phyloP scores from a whole-genome alignment of 257 asterid genomes.

The Solanum pinnatisectum region DNA sequence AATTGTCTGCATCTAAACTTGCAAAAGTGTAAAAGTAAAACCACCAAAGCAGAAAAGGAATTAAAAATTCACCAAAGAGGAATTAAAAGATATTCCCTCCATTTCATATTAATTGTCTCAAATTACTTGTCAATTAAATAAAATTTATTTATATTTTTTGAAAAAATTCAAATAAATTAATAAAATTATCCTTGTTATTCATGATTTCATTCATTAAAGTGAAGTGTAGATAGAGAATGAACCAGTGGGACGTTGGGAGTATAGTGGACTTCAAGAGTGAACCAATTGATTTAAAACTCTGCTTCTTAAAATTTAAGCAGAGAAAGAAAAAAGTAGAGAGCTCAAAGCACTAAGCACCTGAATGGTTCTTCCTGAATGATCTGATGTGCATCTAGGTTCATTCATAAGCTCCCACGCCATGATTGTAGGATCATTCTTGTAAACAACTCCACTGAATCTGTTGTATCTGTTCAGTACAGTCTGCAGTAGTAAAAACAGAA shows the following conservation, averaged over 20 bases:
- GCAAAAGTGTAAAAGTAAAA: background rate
- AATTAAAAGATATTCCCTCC: background rate
- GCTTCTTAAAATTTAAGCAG: background rate
- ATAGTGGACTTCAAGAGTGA: no score
- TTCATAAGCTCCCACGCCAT: constrained; percentile 99
- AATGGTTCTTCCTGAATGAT: constrained; percentile 73
- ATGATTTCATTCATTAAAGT: background rate
- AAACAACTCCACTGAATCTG: constrained; percentile 38
- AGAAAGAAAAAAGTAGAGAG: background rate
- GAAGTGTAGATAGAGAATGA: background rate
- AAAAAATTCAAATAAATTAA: no score
- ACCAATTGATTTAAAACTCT: background rate
- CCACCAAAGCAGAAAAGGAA: background rate
- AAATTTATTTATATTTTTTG: no score
- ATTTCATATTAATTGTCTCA: no score
- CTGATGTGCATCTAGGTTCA: constrained; percentile 89
- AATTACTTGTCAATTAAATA: no score
- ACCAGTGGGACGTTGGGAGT: background rate
- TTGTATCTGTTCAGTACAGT: constrained; percentile 61
- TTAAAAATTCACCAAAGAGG: background rate
- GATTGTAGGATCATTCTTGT: constrained; percentile 91
- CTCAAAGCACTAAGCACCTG: constrained; percentile 35
- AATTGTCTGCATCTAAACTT: background rate
- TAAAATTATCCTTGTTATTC: no score
- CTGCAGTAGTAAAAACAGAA: constrained; percentile 22